These are phyloP conservation scores for Talaromyces verruculosus DNA, from an alignment of 2,329 filamentous ascomycete genomes.

Conservation along the genomic window DNA sequence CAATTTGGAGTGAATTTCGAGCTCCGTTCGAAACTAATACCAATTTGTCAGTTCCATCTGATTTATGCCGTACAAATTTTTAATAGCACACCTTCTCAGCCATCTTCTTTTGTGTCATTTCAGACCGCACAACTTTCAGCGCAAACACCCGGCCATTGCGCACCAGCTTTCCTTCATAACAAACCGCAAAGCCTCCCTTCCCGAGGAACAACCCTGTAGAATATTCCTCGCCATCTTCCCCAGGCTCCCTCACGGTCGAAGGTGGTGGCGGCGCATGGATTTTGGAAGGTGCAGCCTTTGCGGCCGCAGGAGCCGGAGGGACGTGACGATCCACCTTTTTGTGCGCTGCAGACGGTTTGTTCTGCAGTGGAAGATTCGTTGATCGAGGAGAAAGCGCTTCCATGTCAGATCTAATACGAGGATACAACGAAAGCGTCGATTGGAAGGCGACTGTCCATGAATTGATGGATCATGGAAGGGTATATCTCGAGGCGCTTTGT, in stretches of 20 bases:
- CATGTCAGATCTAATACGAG: constrained; percentile 34
- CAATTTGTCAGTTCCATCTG: neutral
- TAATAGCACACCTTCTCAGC: constrained; percentile 46
- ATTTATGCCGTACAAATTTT: neutral
- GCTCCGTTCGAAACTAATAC: constrained; percentile 68
- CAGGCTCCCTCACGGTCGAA: constrained; percentile 46
- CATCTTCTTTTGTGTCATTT: constrained; percentile 54
- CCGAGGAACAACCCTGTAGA: constrained; percentile 48
- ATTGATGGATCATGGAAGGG: neutral
- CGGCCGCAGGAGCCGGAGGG: constrained; percentile 29
- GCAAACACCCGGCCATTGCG: constrained; percentile 49
- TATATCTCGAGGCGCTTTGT: constrained; percentile 2
- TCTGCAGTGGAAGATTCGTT: constrained; percentile 48
- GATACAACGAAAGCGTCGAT: neutral
- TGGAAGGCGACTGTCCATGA: constrained; percentile 10
- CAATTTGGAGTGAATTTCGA: constrained; percentile 98
- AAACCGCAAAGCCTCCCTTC: constrained; percentile 54
- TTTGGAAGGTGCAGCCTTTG: constrained; percentile 39
- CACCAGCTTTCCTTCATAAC: constrained; percentile 49
- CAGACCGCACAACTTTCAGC: constrained; percentile 53
- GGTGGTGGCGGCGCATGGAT: constrained; percentile 50
- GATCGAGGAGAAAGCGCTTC: constrained; percentile 52
- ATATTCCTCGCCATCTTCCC: constrained; percentile 47
- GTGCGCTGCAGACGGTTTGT: constrained; percentile 41
- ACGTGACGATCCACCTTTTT: constrained; percentile 41